Percentiles rank a stretch among this genome's conserved stretches.
These are phyloP conservation scores for Mycena rosella DNA, from an alignment of 768 basidiomycete genomes.

Conservation along the genomic window DNA sequence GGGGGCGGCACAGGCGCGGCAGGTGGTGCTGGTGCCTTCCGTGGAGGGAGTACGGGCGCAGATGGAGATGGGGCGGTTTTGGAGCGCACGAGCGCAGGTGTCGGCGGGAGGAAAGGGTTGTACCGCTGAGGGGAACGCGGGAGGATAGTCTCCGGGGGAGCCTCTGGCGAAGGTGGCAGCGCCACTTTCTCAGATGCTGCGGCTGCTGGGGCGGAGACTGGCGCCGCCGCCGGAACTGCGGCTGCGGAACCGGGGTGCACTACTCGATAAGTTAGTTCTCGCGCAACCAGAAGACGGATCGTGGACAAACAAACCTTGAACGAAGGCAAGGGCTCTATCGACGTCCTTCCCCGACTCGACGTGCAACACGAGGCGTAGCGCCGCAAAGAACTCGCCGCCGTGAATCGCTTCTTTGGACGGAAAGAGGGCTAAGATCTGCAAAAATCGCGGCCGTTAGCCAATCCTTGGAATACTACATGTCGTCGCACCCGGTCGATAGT, in stretches of 20 bases:
- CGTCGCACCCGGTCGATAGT: slow-evolving; percentile 71
- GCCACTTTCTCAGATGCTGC: background rate
- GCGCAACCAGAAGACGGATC: background rate
- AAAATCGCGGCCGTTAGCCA: background rate
- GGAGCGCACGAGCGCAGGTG: slow-evolving; percentile 32
- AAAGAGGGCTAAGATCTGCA: slow-evolving; percentile 76
- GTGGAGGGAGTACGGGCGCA: slow-evolving; percentile 35
- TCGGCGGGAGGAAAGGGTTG: slow-evolving; percentile 26
- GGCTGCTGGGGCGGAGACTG: slow-evolving; percentile 36
- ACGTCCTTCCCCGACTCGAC: slow-evolving; percentile 70
- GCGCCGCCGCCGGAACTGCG: slow-evolving; percentile 31
- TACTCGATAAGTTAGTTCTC: slow-evolving; percentile 16
- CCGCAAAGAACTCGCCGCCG: slow-evolving; percentile 84
- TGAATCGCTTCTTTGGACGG: slow-evolving; percentile 69
- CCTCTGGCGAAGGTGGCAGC: background rate
- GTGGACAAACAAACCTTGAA: slow-evolving; percentile 69
- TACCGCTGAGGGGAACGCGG: slow-evolving; percentile 8
- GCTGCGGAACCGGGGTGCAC: slow-evolving; percentile 37
- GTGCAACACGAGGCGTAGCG: slow-evolving; percentile 74
- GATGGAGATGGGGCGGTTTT: slow-evolving; percentile 23
- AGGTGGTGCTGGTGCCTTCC: slow-evolving; percentile 31
- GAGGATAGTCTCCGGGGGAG: background rate
- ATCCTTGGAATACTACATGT: slow-evolving; percentile 13
- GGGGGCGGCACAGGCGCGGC: slow-evolving; percentile 42
- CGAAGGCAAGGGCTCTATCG: slow-evolving; percentile 77